Conservation (phyloP, 2,329 filamentous ascomycete species). For the Cercospora beticola region DNA sequence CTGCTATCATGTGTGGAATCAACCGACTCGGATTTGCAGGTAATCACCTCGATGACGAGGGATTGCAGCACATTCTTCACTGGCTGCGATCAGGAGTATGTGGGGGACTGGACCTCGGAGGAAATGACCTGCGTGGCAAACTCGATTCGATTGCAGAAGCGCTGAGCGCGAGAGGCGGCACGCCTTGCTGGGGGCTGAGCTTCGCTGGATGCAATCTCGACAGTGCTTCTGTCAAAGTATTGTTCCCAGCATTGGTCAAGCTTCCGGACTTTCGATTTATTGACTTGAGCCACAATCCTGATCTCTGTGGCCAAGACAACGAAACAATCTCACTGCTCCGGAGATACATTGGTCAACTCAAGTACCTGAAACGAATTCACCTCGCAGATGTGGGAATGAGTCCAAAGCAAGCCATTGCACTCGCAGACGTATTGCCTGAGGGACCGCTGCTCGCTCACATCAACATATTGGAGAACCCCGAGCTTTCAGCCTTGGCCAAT, state of each 20-base stretch:
- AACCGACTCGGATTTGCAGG: constrained; percentile 78
- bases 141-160: constrained; percentile 52
- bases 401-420: constrained; percentile 82
- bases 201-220: constrained; percentile 81
- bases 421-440: constrained; percentile 89
- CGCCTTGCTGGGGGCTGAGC: constrained; percentile 75
- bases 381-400: constrained; percentile 80
- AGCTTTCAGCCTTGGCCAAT: constrained; percentile 67
- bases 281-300: constrained; percentile 85
- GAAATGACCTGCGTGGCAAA: constrained; percentile 66
- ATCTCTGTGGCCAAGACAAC: constrained; percentile 59
- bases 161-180: constrained; percentile 45
- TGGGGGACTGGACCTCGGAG: constrained; percentile 83
- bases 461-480: constrained; percentile 78
- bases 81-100: constrained; percentile 77
- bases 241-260: constrained; percentile 71
- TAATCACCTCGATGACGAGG: constrained; percentile 72
- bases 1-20: constrained; percentile 73
- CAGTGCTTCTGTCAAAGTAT: constrained; percentile 67
- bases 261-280: constrained; percentile 79
- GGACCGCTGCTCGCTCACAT: constrained; percentile 78
- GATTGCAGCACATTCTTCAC: constrained; percentile 70
- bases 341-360: constrained; percentile 80
- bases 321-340: constrained; percentile 59
- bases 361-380: constrained; percentile 77